Percentiles rank a stretch among this genome's conserved stretches.
These are phyloP conservation scores for Chrysosphaeria jannelii DNA, from an alignment of 2,329 filamentous ascomycete genomes.

Conservation along the genomic window DNA sequence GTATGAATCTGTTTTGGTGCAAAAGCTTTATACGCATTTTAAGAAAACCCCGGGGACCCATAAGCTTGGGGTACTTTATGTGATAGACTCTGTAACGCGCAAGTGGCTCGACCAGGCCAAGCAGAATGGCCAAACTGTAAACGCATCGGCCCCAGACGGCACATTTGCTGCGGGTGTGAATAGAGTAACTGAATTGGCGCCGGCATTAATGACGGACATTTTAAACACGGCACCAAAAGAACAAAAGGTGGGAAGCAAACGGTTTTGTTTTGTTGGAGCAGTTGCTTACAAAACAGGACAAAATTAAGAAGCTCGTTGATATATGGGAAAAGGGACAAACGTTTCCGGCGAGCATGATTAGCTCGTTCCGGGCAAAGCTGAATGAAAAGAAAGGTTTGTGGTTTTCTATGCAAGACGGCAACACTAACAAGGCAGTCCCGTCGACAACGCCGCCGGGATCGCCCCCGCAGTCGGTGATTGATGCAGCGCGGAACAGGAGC, in stretches of 20 bases:
- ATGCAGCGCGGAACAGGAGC: conserved; percentile 1
- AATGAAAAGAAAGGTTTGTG: too few relatives aligned
- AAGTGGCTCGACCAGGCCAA: conserved; percentile 96
- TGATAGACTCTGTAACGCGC: conserved; percentile 98
- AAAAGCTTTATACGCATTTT: conserved; percentile 92
- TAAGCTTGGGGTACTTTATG: conserved; percentile 97
- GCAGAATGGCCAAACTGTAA: conserved; percentile 52
- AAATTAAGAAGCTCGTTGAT: conserved; percentile 81
- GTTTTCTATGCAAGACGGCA: too few relatives aligned
- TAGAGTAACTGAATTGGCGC: conserved; percentile 85
- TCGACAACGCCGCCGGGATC: conserved; percentile 44
- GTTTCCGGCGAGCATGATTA: conserved; percentile 55
- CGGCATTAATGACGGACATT: conserved; percentile 85
- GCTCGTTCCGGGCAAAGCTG: conserved; percentile 55
- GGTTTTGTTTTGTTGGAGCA: neutral
- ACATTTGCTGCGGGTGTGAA: conserved; percentile 86
- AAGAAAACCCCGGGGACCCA: conserved; percentile 83
- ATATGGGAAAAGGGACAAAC: conserved; percentile 95
- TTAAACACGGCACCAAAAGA: conserved; percentile 63
- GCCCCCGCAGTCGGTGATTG: conserved; percentile 17
- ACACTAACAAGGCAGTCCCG: conserved; percentile 18
- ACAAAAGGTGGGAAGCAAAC: conserved; percentile 83
- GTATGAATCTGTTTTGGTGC: conserved; percentile 84
- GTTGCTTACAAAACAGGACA: too few relatives aligned
- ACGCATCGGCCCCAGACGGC: conserved; percentile 57